These are phyloP conservation scores for Daldinia concentrica DNA, from an alignment of 495 filamentous ascomycete species.

Conservation along the genomic window DNA sequence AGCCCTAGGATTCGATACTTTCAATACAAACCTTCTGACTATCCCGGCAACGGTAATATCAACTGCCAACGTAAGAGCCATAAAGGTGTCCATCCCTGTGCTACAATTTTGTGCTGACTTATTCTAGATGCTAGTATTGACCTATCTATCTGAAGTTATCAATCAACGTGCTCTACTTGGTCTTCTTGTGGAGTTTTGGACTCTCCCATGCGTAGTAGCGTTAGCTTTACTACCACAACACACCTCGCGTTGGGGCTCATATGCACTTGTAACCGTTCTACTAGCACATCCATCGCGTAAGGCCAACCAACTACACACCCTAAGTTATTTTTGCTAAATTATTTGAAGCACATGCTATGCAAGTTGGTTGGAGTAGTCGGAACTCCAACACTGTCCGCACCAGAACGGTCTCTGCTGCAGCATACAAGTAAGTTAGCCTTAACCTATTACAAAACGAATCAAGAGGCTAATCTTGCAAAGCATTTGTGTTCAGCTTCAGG, in stretches of 20 bases:
- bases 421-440: not conserved
- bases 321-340: not conserved
- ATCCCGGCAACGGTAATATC: not conserved
- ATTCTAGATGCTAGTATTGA: constrained; percentile 2
- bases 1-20: constrained; percentile 5
- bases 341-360: not conserved
- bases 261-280: constrained; percentile 2
- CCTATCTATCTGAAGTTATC: constrained; percentile 3
- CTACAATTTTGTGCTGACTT: not conserved
- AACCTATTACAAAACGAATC: not conserved
- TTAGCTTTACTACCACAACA: not conserved
- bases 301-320: not conserved
- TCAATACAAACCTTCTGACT: constrained; percentile 2
- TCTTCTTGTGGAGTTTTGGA: constrained; percentile 1
- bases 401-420: constrained; percentile 7
- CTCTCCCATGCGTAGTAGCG: constrained; percentile 3
- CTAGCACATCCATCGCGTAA: constrained; percentile 5
- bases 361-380: constrained; percentile 11
- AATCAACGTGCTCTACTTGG: not conserved
- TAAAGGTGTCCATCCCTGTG: not conserved
- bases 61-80: constrained; percentile 2
- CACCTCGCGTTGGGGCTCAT: constrained; percentile 3
- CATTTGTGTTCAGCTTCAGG: constrained; percentile 7
- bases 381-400: constrained; percentile 12
- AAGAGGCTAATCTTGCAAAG: not conserved